These are phyloP conservation scores for Heterococcus sp. DNA, from an alignment of 108 stramenopile species.

Conservation along the genomic window DNA sequence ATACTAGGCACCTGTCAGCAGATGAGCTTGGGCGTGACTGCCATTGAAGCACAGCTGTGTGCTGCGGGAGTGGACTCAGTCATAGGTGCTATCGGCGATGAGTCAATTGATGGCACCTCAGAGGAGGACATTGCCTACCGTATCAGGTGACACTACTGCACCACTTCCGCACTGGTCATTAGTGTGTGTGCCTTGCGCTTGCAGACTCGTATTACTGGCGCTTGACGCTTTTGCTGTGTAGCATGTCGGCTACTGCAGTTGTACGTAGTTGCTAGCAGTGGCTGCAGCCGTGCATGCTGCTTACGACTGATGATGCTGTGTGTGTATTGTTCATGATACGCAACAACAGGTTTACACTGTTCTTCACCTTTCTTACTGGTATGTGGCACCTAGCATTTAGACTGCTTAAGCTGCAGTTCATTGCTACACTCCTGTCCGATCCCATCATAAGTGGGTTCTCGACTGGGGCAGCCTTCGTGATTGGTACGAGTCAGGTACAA, in stretches of 20 bases:
- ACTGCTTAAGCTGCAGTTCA: slow-evolving; percentile 63
- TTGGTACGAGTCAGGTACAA: slow-evolving; percentile 75
- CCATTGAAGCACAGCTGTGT: slow-evolving; percentile 35
- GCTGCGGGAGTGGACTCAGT: slow-evolving; percentile 13
- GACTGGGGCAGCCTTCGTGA: slow-evolving; percentile 76
- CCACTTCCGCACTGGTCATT: too few species aligned
- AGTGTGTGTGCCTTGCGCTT: too few species aligned
- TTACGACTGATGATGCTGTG: too few species aligned
- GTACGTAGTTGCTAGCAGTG: too few species aligned
- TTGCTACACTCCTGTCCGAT: slow-evolving; percentile 74
- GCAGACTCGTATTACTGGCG: too few species aligned
- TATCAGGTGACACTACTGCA: too few species aligned
- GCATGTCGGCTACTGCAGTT: too few species aligned
- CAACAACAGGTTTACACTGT: too few species aligned
- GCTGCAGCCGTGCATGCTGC: too few species aligned
- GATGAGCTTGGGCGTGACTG: slow-evolving; percentile 69
- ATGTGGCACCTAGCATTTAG: slow-evolving; percentile 46
- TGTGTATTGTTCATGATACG: too few species aligned
- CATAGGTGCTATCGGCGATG: slow-evolving; percentile 21
- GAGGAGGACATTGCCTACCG: slow-evolving; percentile 26
- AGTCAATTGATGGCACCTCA: slow-evolving; percentile 7
- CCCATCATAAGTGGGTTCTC: slow-evolving; percentile 81
- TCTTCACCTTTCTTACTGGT: slow-evolving; percentile 13
- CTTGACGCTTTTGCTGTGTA: too few species aligned
- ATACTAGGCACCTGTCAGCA: slow-evolving; percentile 74